Evolutionary conservation across 2,329 filamentous ascomycete species (phyloP), one percentile per base, ranked within the genome.

Genomic region (Colletotrichum sp.): DNA sequence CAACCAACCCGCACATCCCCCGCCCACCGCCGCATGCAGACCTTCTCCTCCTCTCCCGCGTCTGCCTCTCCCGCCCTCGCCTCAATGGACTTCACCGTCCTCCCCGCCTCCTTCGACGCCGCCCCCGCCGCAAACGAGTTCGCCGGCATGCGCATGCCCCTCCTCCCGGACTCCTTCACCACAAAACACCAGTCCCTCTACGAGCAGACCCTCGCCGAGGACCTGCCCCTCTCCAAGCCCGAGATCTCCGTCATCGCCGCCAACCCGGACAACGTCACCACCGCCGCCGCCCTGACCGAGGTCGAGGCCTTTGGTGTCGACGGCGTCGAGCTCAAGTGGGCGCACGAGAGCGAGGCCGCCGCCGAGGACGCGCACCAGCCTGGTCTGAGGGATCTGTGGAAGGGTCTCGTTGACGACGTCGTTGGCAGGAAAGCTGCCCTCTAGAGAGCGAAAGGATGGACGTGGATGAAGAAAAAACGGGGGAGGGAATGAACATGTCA

Each of bases 281-380:
- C 90, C 5, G 86, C 87, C 3, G 85, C 87, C 7, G 87, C 90
- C 6, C 83, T 93, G 73, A 90, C 89, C 11, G 89, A 90, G 80
- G 86, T 92, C n/a, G 90, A 92, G 80, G 88, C 88, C n/a, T 88
- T 92, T 79, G 87, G 88, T 63, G 80, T 91, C 9, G 90, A 92
- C 81, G 88, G 90, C 63, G 85, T 90, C 8, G 88, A 91, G 82
- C 85, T 92, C 69, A 89, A 89, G 81, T 89, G 90, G 79, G 85
- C 85, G 12, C 88, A 91, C 77, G 83, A 86, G 39, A 73, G 80
- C 27, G 82, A 76, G 27, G 61, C 76, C 15, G 76, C 77, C n/a
- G 79, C 82, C 29, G 81, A 85, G 69, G 79, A 83, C 32, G 80
- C 83, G 19, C 74, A 82, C 66, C 79, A 74, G 66, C 82, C 84